phyloP scores from a whole-genome alignment of 2,329 filamentous ascomycete species.

The Xylaria sp. region DNA sequence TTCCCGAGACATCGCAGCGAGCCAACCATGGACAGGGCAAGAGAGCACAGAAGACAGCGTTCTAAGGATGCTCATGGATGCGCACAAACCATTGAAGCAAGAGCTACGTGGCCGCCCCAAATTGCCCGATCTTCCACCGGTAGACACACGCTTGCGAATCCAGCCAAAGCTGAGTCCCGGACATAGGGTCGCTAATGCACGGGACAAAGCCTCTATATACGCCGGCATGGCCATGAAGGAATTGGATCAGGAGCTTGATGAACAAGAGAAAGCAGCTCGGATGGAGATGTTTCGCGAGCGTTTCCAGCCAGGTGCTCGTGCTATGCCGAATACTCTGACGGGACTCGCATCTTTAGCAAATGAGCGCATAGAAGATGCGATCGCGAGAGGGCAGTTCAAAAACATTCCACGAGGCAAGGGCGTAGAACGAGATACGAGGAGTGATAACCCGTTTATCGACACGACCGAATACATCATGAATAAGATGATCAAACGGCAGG shows the following conservation, averaged over 20 bases:
- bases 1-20: conserved; percentile 61
- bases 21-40: conserved; percentile 70
- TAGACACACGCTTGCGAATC: conserved; percentile 48
- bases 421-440: conserved; percentile 74
- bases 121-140: conserved; percentile 39
- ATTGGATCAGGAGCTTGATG: conserved; percentile 52
- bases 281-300: conserved; percentile 72
- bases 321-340: conserved; percentile 69
- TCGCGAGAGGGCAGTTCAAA: conserved; percentile 81
- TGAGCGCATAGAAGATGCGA: conserved; percentile 85
- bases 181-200: conserved; percentile 47
- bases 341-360: conserved; percentile 82
- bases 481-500: conserved; percentile 94
- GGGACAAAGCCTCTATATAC: conserved; percentile 53
- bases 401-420: conserved; percentile 76
- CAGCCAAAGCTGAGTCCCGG: conserved; percentile 38
- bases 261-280: conserved; percentile 67
- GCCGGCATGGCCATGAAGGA: conserved; percentile 43
- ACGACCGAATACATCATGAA: conserved; percentile 98
- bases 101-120: conserved; percentile 43
- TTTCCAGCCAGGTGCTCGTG: conserved; percentile 66
- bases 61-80: conserved; percentile 78
- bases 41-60: conserved; percentile 71
- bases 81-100: conserved; percentile 61
- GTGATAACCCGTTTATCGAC: conserved; percentile 84